These are phyloP conservation scores for Blastobotrys ciferrii DNA, from an alignment of 1,139 yeast species.

Conservation along the genomic window DNA sequence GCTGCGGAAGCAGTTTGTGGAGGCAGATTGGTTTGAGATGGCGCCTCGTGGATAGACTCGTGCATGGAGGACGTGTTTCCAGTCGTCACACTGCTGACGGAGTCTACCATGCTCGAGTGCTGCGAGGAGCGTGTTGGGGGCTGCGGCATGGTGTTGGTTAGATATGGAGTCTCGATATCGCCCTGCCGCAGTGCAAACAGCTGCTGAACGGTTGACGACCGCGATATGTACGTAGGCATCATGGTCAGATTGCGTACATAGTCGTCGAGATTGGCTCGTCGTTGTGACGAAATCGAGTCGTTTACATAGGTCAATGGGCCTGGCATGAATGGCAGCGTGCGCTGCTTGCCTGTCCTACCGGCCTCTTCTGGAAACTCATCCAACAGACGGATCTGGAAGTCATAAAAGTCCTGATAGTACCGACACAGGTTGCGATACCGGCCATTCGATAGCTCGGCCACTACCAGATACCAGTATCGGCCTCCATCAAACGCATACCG, in stretches of 20 bases:
- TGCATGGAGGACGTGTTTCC: not conserved
- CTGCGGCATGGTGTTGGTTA: conserved; percentile 42
- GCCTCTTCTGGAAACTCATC: conserved; percentile 91
- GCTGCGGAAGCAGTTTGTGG: no score
- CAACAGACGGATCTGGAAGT: conserved; percentile 79
- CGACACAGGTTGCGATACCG: conserved; percentile 71
- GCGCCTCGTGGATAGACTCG: not conserved
- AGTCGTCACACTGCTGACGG: conserved; percentile 43
- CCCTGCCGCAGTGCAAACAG: conserved; percentile 71
- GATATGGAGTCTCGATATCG: conserved; percentile 49
- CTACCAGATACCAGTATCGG: conserved; percentile 82
- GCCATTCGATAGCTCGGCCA: conserved; percentile 69
- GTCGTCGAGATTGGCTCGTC: conserved; percentile 80
- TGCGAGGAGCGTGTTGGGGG: conserved; percentile 29
- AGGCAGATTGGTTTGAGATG: not conserved
- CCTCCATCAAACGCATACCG: conserved; percentile 81
- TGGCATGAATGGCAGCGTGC: conserved; percentile 91
- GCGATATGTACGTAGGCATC: conserved; percentile 75
- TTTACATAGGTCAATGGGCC: conserved; percentile 94
- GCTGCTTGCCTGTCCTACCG: conserved; percentile 73
- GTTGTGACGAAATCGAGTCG: conserved; percentile 79
- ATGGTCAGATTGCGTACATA: conserved; percentile 73
- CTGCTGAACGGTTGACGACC: conserved; percentile 59
- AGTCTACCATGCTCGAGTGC: conserved; percentile 33
- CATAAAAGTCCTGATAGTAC: conserved; percentile 94